A percentile compares a stretch with the other conserved stretches of the same genome.
Conservation (phyloP, 177 flowering plant genomes). For the Vitis hybrid region DNA sequence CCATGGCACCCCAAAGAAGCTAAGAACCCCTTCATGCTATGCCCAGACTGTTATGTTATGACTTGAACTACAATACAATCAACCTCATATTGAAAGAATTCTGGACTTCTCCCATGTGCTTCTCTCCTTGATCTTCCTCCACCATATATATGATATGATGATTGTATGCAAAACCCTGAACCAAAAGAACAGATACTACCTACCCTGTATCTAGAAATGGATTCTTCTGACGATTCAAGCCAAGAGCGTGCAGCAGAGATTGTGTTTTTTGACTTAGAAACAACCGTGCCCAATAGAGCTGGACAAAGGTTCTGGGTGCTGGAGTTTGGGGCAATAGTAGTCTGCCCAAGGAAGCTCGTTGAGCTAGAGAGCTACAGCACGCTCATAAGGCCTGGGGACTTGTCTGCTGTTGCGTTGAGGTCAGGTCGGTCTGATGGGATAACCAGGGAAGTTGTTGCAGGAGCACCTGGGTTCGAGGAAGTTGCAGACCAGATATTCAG, state of each 20-base stretch:
- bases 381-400: conserved; percentile 69
- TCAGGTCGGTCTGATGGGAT: conserved; percentile 64
- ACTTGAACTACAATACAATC: conserved; percentile 71
- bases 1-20: conserved; percentile 39
- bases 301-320: conserved; percentile 65
- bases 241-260: conserved; percentile 38
- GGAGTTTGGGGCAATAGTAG: conserved; percentile 88
- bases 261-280: conserved; percentile 88
- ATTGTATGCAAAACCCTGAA: not conserved
- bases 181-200: not conserved
- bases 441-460: conserved; percentile 46
- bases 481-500: conserved; percentile 72
- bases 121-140: conserved; percentile 1
- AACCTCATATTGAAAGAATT: conserved; percentile 40
- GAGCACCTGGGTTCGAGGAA: conserved; percentile 70
- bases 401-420: conserved; percentile 50
- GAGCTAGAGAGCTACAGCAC: conserved; percentile 78
- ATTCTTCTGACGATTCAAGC: not conserved
- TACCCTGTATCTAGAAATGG: conserved; percentile 11
- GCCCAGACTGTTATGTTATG: conserved; percentile 14
- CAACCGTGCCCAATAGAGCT: conserved; percentile 58
- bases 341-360: conserved; percentile 68
- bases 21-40: conserved; percentile 38
- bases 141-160: conserved; percentile 19
- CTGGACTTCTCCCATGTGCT: conserved; percentile 17